These are phyloP conservation scores for Cicer cuneatum DNA, from an alignment of 306 rosid species.

Conservation along the genomic window DNA sequence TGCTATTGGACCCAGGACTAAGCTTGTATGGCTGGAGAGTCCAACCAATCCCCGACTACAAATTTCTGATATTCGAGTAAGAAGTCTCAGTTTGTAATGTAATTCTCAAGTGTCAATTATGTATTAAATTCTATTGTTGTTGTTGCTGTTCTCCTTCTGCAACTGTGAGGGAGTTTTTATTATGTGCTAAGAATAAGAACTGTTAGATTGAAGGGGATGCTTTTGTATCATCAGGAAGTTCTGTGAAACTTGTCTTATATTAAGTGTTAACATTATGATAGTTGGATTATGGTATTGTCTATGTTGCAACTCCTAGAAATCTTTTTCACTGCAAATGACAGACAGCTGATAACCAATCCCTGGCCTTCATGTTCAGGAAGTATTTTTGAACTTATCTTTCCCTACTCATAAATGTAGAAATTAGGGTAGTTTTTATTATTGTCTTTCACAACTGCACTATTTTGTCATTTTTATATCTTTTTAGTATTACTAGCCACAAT, in stretches of 20 bases:
- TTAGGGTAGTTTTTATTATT: not conserved
- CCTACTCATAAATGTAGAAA: not conserved
- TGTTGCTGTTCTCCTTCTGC: not conserved
- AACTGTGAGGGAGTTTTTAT: not conserved
- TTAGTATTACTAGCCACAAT: not conserved
- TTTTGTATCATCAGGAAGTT: constrained; percentile 6
- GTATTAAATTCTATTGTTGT: not conserved
- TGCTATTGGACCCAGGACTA: constrained; percentile 77
- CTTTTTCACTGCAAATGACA: constrained; percentile 7
- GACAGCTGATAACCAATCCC: constrained; percentile 1
- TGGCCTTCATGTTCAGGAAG: constrained; percentile 28
- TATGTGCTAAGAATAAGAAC: not conserved
- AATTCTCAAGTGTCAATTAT: constrained; percentile 22
- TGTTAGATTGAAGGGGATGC: constrained; percentile 10
- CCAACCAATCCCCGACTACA: constrained; percentile 89
- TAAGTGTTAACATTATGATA: not conserved
- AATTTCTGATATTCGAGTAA: constrained; percentile 84
- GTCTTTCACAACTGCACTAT: not conserved
- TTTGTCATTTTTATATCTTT: not conserved
- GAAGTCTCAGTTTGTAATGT: constrained; percentile 42
- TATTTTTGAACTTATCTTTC: constrained; percentile 10
- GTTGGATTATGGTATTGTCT: not conserved
- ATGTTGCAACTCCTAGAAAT: not conserved
- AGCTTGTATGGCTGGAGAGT: constrained; percentile 97
- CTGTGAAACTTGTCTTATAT: constrained; percentile 2